Conservation (phyloP, 2,329 filamentous ascomycete species). For the Cephalotrichum gorgonifer region DNA sequence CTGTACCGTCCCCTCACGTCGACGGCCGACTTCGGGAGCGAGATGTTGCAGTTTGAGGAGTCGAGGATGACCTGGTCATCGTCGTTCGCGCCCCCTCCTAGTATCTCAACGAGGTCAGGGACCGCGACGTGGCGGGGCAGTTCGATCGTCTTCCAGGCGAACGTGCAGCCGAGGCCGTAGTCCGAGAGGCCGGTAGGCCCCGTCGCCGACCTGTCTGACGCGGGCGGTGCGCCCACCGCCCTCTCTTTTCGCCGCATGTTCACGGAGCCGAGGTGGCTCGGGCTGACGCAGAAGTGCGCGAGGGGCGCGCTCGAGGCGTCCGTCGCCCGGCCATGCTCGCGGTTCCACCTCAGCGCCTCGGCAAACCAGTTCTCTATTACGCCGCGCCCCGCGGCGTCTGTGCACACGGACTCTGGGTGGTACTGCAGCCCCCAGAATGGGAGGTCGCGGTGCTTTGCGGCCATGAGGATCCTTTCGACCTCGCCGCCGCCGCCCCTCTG, state of each 20-base stretch:
- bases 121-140: slow-evolving; percentile 25
- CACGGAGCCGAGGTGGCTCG: slow-evolving; percentile 1
- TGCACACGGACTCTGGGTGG: slow-evolving; percentile 83
- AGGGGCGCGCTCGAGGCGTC: background rate
- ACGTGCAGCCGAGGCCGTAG: slow-evolving; percentile 18
- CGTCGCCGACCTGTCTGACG: background rate
- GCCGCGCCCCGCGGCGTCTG: slow-evolving; percentile 52
- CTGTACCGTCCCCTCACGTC: slow-evolving; percentile 55
- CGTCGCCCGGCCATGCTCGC: slow-evolving; percentile 6
- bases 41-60: slow-evolving; percentile 35
- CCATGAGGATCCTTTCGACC: slow-evolving; percentile 61
- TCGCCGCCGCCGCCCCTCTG: slow-evolving; percentile 27
- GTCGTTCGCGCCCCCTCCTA: slow-evolving; percentile 21
- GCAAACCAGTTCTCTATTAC: slow-evolving; percentile 70
- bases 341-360: slow-evolving; percentile 52
- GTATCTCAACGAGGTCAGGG: slow-evolving; percentile 42
- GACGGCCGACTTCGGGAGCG: slow-evolving; percentile 23
- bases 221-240: background rate
- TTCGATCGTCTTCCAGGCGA: slow-evolving; percentile 30
- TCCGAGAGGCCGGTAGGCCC: slow-evolving; percentile 15
- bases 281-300: slow-evolving; percentile 2
- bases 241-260: background rate
- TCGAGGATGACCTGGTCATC: slow-evolving; percentile 47
- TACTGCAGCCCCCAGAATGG: slow-evolving; percentile 87
- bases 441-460: slow-evolving; percentile 51